Evolutionary conservation across 352 stramenopile genomes (phyloP), one percentile per base, ranked within the genome.

Genomic region (Phytophthora cactorum): DNA sequence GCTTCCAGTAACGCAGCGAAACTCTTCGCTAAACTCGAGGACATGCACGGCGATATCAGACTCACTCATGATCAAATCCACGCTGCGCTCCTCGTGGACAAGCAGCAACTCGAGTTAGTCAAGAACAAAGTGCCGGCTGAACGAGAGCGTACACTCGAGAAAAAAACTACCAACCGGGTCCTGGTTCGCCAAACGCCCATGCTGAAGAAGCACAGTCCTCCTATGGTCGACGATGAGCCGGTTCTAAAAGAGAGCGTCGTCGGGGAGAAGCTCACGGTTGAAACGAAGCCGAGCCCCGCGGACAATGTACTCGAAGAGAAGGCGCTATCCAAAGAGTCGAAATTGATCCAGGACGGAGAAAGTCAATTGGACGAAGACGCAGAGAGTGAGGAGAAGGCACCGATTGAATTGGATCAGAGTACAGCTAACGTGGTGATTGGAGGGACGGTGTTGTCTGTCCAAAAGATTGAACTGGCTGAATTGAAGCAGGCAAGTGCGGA

Each of bases 11-110:
- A 71, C 39, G 58, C 51, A 6, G 38, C 10, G 2, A 27, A 43
- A 0, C 36, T 79, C 1, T 41, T 77, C 11, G 32, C 25, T 17
- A 68, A 74, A 17, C 52, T 79, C 14, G 41, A 59, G 12, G 25
- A 52, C 17, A 36, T 59, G 31, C 66, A 68, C 44, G 41, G 34
- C 10, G 53, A 70, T 8, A 41, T 68, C 5, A 61, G 61, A 47
- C 43, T 67, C 32, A 64, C 47, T 10, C 46, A 63, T 47, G 41
- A 63, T 17, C 39, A 73, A 43, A 55, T 73, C 11, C 46, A 62
- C 50, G 52, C 50, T 14, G 50, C 44, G 4, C 34, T 71, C 31
- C 31, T 71, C 15, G 38, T 43, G 1, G 47, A 65, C 12, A 53
- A 45, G 25, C 61, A 34, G 10, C 34, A 59, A 22, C n/a, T 32